Evolutionary conservation across 2,329 filamentous ascomycete genomes (phyloP), one percentile per base, ranked within the genome.

Genomic region (Ophiostoma triangulosporum): DNA sequence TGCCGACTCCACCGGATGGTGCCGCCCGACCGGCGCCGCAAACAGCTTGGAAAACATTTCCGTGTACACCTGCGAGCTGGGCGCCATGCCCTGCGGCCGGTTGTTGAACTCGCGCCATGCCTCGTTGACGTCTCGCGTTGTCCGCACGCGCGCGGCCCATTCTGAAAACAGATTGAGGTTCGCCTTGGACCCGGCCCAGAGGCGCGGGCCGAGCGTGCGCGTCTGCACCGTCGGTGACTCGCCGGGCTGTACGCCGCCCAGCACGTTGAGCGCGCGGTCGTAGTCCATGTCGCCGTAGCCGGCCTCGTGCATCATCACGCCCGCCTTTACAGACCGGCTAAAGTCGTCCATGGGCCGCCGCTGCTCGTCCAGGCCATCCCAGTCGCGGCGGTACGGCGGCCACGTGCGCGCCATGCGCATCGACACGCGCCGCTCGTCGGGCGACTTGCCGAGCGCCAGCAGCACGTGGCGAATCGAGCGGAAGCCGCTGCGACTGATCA

Each of bases 21-120:
- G 51, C 11, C 61, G 49, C 17, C 62, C 57, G 24, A 65, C 60
- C 4, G 61, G 58, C 3, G 61, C 63, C 6, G 68, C 70, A 17
- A 70, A 64, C 1, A 83, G 68, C 60, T 82, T 83, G 52, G 72
- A 63, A 57, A 83, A 78, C 76, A 84, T 79, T 54, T 77, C 76
- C 7, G 70, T 69, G 60, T 81, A 84, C 48, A 82, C 73, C 14
- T 66, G 59, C 4, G 61, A 54, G 3, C 66, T 68, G 3, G 74
- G 72, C 27, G 59, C 60, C 54, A 65, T 11, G 14, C 9, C 12
- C 4, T 14, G 14, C 4, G 38, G 22, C 24, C 4, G n/a, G 56
- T 68, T 8, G 20, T 29, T 68, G 55, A 77, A 73, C 43, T 69
- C 65, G 5, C 68, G 69, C 80, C 80, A 84, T 4, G 80, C 80